Evolutionary conservation across 768 basidiomycete species (phyloP).

Genomic region (Boletus vermiculosoides): DNA sequence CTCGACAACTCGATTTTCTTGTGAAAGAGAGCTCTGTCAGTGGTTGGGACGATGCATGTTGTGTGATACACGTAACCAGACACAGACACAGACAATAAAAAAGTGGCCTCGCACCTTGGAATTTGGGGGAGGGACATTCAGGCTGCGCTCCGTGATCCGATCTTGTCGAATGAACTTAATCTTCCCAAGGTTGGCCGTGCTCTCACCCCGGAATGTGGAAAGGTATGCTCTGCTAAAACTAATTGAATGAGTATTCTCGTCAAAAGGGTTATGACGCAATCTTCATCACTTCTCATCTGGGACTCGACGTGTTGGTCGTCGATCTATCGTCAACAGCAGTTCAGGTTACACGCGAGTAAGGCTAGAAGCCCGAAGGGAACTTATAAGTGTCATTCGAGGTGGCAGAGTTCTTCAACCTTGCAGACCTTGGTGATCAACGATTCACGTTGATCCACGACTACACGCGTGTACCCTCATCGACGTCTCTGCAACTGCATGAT

Average conservation of each 20-base stretch:
- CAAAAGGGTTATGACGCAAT: conserved; percentile 24
- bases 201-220: conserved; percentile 60
- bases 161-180: conserved; percentile 44
- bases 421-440: conserved; percentile 8
- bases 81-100: conserved; percentile 10
- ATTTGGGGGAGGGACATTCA: conserved; percentile 51
- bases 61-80: neutral
- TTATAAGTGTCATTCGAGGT: conserved; percentile 21
- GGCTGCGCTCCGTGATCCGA: conserved; percentile 51
- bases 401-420: conserved; percentile 19
- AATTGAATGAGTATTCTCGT: neutral
- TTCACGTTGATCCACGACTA: neutral
- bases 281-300: conserved; percentile 17
- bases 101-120: conserved; percentile 60
- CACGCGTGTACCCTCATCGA: conserved; percentile 1
- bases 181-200: conserved; percentile 45
- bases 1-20: conserved; percentile 2
- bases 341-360: conserved; percentile 23
- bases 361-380: no score
- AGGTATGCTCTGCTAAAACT: conserved; percentile 16
- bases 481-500: neutral
- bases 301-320: conserved; percentile 14
- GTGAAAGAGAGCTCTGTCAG: conserved; percentile 9
- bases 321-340: conserved; percentile 19
- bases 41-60: conserved; percentile 25